phyloP scores from a whole-genome alignment of 176 grass and related monocot genomes.

The Miscanthus lutarioriparius region DNA sequence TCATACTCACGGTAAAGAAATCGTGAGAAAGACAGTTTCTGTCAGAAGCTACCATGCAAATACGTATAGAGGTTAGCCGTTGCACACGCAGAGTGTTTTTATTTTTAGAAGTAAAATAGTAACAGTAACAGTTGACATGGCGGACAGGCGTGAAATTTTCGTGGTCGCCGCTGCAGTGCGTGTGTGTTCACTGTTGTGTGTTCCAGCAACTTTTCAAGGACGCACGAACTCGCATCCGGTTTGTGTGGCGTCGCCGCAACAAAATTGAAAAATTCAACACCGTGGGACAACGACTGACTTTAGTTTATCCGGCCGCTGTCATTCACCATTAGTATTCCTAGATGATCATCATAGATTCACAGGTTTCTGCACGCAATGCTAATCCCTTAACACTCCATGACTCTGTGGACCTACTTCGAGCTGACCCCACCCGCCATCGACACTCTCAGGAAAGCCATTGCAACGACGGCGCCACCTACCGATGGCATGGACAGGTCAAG shows the following conservation, averaged over 20 bases:
- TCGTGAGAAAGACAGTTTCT: background rate
- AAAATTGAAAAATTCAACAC: conserved; percentile 8
- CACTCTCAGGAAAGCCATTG: background rate
- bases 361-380: background rate
- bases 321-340: background rate
- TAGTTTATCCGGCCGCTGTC: background rate
- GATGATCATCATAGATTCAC: background rate
- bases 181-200: background rate
- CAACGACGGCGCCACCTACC: background rate
- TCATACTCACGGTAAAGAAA: too few species aligned
- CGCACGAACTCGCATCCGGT: background rate
- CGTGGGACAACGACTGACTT: background rate
- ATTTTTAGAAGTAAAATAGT: background rate
- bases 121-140: too few species aligned
- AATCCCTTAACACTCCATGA: background rate
- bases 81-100: background rate
- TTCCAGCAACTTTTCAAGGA: background rate
- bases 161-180: too few species aligned
- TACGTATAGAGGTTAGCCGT: background rate
- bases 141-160: background rate
- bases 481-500: background rate
- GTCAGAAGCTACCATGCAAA: background rate
- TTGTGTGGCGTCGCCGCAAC: background rate
- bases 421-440: background rate
- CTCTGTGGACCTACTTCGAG: background rate